Evolutionary conservation across 1,284 basidiomycete genomes (phyloP).

Genomic region (Megacollybia platyphylla): DNA sequence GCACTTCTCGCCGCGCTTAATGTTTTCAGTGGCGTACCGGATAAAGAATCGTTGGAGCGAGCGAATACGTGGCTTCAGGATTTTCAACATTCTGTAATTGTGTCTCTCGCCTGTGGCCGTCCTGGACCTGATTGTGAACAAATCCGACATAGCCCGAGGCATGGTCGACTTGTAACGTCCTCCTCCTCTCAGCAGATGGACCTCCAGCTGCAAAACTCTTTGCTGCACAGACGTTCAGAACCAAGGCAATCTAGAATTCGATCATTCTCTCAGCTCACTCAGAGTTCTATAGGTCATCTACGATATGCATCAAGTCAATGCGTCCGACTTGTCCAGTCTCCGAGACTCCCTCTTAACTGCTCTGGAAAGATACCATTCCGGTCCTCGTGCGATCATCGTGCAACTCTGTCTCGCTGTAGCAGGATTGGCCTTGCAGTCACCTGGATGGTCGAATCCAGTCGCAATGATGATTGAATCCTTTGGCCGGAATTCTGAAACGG

Average conservation of each 20-base stretch:
- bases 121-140: conserved; percentile 46
- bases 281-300: conserved; percentile 70
- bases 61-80: conserved; percentile 91
- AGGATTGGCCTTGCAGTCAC: conserved; percentile 85
- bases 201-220: conserved; percentile 83
- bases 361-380: conserved; percentile 54
- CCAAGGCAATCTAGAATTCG: conserved; percentile 53
- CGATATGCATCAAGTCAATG: conserved; percentile 84
- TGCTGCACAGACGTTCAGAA: conserved; percentile 92
- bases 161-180: conserved; percentile 89
- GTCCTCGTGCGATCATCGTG: conserved; percentile 78
- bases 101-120: conserved; percentile 52
- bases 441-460: conserved; percentile 80
- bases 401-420: conserved; percentile 87
- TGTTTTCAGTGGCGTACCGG: conserved; percentile 68
- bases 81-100: conserved; percentile 93
- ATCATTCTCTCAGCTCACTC: conserved; percentile 11
- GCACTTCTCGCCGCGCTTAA: conserved; percentile 61
- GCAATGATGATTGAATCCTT: conserved; percentile 78
- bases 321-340: conserved; percentile 59
- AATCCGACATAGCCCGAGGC: conserved; percentile 74
- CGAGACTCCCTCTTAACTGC: conserved; percentile 82
- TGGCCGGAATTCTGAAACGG: conserved; percentile 75
- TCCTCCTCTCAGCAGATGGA: conserved; percentile 73
- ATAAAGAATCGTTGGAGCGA: conserved; percentile 70